Base-by-base conservation (phyloP, 139 green algal species). In the Protoeuglena noctilucae region DNA sequence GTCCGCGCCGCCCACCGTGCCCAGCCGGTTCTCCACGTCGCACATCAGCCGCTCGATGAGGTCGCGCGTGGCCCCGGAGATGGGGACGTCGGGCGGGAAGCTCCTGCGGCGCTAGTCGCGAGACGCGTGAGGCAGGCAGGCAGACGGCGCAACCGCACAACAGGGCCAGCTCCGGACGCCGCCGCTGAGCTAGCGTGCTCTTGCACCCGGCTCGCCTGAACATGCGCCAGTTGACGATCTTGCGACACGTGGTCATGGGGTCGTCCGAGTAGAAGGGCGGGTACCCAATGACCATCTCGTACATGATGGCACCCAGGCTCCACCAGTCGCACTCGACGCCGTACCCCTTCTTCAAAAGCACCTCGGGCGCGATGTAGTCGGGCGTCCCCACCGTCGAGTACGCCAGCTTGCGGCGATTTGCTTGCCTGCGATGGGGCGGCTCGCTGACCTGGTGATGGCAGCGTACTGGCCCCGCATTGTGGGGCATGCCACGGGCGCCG, bases 241-340 rank as follows among this genome's bases (percentile, higher is more conserved):
- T 94, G 43, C 81, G 64, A 66, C 85, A 93, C 1, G 86, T 95
- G 16, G 73, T 77, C 61, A 95, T 82, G 34, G 87, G 87, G 53
- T 96, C 87, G 62, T 96, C 87, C 9, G 72, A 86, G 74, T 95
- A 96, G 67, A 97, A 97, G 53, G 89, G 88, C 1, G 89, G 88
- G 64, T 93, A 96, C 4, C 89, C 89, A 3, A 94, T 71, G 59
- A 97, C 72, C 89, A 97, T 97, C 65, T 96, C 88, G 55, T 85
- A 97, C 72, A 92, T 83, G 60, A 97, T 94, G 16, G 87, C 89
- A 1, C 89, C 89, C 51, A 97, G 51, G n/a, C 62, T 83, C 89
- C 89, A 97, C 88, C 89, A 96, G 68, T 97, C 89, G 67, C 84
- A 94, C 72, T 96, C 90, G 74, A 94, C 82, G 58, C 90, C 89